phyloP scores from a whole-genome alignment of 1,284 basidiomycete species.

The Ustilago loliicola region DNA sequence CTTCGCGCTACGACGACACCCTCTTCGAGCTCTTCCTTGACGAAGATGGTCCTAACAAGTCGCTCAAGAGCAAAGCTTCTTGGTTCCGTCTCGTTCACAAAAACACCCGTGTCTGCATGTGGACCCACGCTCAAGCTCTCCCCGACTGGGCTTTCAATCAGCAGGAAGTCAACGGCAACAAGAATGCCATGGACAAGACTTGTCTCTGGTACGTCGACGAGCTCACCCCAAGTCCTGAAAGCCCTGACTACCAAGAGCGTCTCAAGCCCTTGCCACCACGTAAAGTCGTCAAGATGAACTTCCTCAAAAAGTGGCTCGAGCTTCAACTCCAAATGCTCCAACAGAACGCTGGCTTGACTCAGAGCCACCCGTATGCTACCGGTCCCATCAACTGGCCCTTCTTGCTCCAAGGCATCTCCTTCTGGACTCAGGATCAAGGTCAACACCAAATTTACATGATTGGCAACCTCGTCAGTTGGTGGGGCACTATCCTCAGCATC shows the following conservation, averaged over 20 bases:
- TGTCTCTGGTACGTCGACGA: slow-evolving; percentile 90
- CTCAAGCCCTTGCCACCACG: slow-evolving; percentile 73
- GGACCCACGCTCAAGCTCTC: slow-evolving; percentile 84
- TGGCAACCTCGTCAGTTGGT: slow-evolving; percentile 95
- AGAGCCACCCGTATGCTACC: slow-evolving; percentile 94
- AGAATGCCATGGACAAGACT: slow-evolving; percentile 85
- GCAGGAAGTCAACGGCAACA: slow-evolving; percentile 98
- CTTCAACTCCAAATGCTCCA: slow-evolving; percentile 95
- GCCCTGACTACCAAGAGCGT: slow-evolving; percentile 59
- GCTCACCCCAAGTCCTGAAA: slow-evolving; percentile 76
- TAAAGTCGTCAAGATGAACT: slow-evolving; percentile 83
- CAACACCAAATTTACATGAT: slow-evolving; percentile 96
- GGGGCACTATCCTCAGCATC: slow-evolving; percentile 86
- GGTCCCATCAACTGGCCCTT: slow-evolving; percentile 98
- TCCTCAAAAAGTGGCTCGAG: slow-evolving; percentile 94
- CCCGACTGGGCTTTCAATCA: slow-evolving; percentile 98
- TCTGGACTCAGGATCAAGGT: slow-evolving; percentile 87
- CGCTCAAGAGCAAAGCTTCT: slow-evolving; percentile 56
- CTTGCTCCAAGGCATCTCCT: slow-evolving; percentile 92
- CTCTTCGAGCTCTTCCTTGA: slow-evolving; percentile 65
- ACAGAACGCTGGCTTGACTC: slow-evolving; percentile 95
- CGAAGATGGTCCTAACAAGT: slow-evolving; percentile 25
- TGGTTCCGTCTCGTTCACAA: slow-evolving; percentile 78
- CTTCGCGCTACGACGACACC: slow-evolving; percentile 71
- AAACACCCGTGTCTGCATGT: slow-evolving; percentile 90